A percentile compares a stretch with the other conserved stretches of the same genome.
phyloP scores from a whole-genome alignment of 208 protist species.

The Paratrypanosoma confusum region DNA sequence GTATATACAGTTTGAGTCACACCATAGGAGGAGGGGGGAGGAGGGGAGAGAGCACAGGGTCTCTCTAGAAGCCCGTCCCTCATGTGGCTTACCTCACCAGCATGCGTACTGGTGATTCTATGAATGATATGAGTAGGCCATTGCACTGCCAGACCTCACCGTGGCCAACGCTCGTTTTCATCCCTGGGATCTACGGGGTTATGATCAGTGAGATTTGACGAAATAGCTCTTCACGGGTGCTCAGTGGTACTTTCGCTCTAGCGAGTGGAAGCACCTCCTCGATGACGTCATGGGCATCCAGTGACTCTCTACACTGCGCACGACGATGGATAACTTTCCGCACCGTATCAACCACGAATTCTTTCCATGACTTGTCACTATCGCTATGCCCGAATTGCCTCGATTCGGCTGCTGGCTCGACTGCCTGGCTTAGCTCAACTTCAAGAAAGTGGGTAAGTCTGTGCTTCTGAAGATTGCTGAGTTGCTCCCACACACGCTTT shows the following conservation, averaged over 20 bases:
- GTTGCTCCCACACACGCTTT: constrained; percentile 33
- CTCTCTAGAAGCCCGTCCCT: background rate
- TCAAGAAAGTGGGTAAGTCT: constrained; percentile 25
- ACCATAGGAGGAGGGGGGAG: too few relatives aligned
- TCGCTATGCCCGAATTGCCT: constrained; percentile 4
- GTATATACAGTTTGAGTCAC: too few relatives aligned
- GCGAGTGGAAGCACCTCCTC: constrained; percentile 43
- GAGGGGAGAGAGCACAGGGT: background rate
- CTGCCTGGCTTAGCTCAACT: constrained; percentile 4
- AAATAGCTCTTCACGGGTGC: constrained; percentile 58
- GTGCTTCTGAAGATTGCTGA: constrained; percentile 49
- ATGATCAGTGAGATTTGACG: constrained; percentile 14
- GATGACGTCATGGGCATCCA: constrained; percentile 43
- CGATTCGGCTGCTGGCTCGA: background rate
- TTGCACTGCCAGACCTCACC: background rate
- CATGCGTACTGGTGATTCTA: background rate
- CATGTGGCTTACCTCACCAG: background rate
- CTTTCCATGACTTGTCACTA: constrained; percentile 1
- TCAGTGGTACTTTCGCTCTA: constrained; percentile 23
- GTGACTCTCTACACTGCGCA: constrained; percentile 22
- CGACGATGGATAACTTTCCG: constrained; percentile 21
- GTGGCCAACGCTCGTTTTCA: background rate
- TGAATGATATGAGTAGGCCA: background rate
- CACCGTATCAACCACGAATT: constrained; percentile 9
- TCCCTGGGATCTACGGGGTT: background rate